Percentiles rank a stretch among this genome's conserved stretches.
Evolutionary conservation across 2,329 filamentous ascomycete species (phyloP).

Genomic region (Colletotrichum acutatum): DNA sequence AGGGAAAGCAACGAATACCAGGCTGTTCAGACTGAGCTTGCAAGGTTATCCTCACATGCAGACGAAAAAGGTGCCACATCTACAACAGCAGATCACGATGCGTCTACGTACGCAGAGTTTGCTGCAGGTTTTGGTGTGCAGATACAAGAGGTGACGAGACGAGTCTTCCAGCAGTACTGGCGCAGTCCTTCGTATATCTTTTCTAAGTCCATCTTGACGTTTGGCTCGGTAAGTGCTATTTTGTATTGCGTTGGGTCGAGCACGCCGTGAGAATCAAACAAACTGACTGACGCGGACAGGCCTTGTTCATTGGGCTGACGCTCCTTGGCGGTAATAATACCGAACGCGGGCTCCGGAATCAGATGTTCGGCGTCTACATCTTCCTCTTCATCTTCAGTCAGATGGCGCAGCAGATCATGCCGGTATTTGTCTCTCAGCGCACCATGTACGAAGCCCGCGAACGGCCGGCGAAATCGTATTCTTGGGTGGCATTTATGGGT

Average conservation of each 20-base stretch:
- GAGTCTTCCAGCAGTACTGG: conserved; percentile 84
- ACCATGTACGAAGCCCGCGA: conserved; percentile 74
- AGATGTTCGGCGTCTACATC: conserved; percentile 75
- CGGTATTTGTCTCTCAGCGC: conserved; percentile 73
- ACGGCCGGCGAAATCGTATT: conserved; percentile 73
- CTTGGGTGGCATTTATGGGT: conserved; percentile 74
- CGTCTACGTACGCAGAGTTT: conserved; percentile 51
- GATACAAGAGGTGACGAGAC: conserved; percentile 66
- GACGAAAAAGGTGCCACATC: neutral
- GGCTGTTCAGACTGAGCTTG: conserved; percentile 30
- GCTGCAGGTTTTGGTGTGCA: conserved; percentile 74
- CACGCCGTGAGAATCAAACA: neutral
- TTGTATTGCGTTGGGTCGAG: too few species aligned
- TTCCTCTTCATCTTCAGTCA: conserved; percentile 66
- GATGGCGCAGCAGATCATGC: conserved; percentile 64
- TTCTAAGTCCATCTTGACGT: conserved; percentile 71
- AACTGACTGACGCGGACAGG: conserved; percentile 37
- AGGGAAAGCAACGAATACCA: conserved; percentile 52
- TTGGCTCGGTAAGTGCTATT: conserved; percentile 45
- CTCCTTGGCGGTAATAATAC: conserved; percentile 68
- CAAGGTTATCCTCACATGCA: conserved; percentile 24
- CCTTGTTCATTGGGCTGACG: conserved; percentile 73
- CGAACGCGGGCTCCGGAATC: conserved; percentile 71
- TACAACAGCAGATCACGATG: neutral
- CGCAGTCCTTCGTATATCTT: conserved; percentile 81